Evolutionary conservation across 169 alveolate species (phyloP).

Genomic region (Plasmodium sp.): DNA sequence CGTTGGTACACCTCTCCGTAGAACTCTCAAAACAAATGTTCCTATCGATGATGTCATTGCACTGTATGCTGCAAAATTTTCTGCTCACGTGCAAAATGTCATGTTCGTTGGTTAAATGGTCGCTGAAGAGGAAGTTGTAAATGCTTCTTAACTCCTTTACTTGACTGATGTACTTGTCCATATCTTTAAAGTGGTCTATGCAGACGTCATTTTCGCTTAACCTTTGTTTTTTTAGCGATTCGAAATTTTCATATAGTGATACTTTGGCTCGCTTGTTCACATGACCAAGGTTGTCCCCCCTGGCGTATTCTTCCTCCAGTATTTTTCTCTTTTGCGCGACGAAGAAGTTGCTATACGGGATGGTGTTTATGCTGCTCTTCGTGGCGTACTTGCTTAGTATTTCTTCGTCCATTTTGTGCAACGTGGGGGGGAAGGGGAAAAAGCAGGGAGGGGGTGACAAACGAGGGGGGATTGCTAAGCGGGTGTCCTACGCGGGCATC

Average conservation of each 20-base stretch:
- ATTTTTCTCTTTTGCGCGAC: neutral
- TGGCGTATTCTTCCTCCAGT: neutral
- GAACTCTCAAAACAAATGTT: constrained; percentile 9
- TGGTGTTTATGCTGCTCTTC: constrained; percentile 19
- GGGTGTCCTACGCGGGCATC: neutral
- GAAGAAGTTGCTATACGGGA: constrained; percentile 38
- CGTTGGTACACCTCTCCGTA: neutral
- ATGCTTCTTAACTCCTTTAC: constrained; percentile 38
- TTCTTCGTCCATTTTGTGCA: constrained; percentile 25
- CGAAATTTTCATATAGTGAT: constrained; percentile 23
- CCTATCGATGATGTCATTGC: neutral
- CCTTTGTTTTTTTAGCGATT: constrained; percentile 10
- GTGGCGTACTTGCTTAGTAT: neutral
- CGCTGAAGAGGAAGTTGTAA: constrained; percentile 42
- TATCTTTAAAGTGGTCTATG: constrained; percentile 74
- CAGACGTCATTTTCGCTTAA: constrained; percentile 65
- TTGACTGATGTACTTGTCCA: constrained; percentile 47
- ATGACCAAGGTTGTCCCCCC: neutral
- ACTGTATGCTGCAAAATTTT: constrained; percentile 55
- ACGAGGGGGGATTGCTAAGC: neutral
- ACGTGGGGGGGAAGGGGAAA: neutral
- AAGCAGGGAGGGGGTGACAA: neutral
- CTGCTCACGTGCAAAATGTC: constrained; percentile 48
- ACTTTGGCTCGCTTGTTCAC: neutral
- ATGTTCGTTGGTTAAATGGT: constrained; percentile 15